Evolutionary conservation across 139 green algal species (phyloP).

Genomic region (Chlorella sp.): DNA sequence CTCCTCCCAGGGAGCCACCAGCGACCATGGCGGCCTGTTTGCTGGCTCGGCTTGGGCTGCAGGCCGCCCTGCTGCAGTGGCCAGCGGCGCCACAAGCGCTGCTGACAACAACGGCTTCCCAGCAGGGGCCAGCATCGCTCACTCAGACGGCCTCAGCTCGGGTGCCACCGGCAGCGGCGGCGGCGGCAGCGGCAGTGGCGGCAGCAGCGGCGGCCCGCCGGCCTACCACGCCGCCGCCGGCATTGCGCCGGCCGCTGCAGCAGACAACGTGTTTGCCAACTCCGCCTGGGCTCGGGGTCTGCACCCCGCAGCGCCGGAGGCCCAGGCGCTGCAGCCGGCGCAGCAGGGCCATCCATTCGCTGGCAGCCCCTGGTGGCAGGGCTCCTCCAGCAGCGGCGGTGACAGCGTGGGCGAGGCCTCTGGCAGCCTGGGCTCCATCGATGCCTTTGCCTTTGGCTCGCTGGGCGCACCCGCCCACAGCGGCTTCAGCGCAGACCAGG

Average conservation of each 20-base stretch:
- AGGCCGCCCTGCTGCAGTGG: background rate
- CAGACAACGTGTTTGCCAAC: background rate
- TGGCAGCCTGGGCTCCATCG: no score
- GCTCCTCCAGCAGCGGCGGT: background rate
- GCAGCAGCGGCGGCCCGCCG: background rate
- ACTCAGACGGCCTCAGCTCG: no score
- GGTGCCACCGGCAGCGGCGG: no score
- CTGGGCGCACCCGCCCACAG: no score
- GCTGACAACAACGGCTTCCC: no score
- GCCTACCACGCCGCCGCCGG: background rate
- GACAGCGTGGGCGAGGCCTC: background rate
- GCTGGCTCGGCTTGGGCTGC: constrained; percentile 3
- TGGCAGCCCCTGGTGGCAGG: background rate
- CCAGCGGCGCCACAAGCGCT: no score
- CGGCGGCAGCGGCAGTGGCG: no score
- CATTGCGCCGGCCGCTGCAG: background rate
- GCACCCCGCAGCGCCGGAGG: background rate
- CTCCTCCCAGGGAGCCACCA: background rate
- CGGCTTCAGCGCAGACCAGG: no score
- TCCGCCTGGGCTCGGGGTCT: background rate
- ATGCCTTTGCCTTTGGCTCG: no score
- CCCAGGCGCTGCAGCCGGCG: background rate
- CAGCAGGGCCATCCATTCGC: background rate
- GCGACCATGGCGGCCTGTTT: constrained; percentile 6
- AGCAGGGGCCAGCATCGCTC: no score